Base-by-base conservation (phyloP, 2,329 filamentous ascomycete species). In the Chrysoporthe austroafricana region DNA sequence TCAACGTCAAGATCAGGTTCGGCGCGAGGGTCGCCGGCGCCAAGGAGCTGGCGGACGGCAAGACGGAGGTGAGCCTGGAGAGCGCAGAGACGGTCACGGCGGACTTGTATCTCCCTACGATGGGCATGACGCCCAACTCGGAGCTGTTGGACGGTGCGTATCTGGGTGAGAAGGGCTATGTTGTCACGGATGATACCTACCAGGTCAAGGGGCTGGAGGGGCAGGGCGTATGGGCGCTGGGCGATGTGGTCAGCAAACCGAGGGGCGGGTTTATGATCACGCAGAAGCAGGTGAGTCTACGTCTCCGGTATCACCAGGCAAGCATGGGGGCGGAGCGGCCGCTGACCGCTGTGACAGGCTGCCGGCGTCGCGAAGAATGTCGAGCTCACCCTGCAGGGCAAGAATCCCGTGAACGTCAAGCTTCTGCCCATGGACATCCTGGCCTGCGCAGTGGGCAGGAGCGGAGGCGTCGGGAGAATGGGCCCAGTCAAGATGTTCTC, bases 51-150 rank as follows among this genome's bases (percentile, higher is more conserved):
- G 70, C 75, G 1, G 78, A 80, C 68, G 84, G 82, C 66, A 82
- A 81, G 74, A 85, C 82, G 3, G 80, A 84, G 72, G 78, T 89
- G 26, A 73, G 74, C 48, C 79, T 89, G 8, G 76, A 77, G 44
- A 77, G 76, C 67, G 84, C 84, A 70, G 79, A 82, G 70, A 83
- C 76, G 62, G 72, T 88, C 68, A 71, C 77, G 8, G 86, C 85
- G 1, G 86, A 89, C 72, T 69, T 86, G n/a, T 87, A 86, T 74
- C 77, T 89, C 34, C 82, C 86, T 6, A 86, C 86, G 4, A 82
- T 83, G 72, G 87, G 87, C 43, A 75, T 87, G 52, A 73, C 78
- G 26, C 84, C 86, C 57, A 89, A 89, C 76, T 82, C 84, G 5
- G 82, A 82, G 52, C 88, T 82, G 74, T 71, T 89, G 4, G 82